Evolutionary conservation across 495 filamentous ascomycete genomes (phyloP).

Genomic region (Aspergillus ostianus): DNA sequence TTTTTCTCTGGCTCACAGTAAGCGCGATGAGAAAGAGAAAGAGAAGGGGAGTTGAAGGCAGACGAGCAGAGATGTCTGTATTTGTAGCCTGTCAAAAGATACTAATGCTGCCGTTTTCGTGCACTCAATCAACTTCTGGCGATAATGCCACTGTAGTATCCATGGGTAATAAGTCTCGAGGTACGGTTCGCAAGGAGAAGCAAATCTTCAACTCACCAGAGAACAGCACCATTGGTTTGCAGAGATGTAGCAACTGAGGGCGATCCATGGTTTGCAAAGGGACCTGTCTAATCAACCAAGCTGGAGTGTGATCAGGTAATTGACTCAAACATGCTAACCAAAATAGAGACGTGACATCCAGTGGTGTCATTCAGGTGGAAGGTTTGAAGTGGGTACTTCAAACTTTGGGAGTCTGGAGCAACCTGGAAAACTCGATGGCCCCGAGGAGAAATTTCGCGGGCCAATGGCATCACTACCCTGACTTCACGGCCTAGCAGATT

Average conservation of each 20-base stretch:
- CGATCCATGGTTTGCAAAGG: slow-evolving; percentile 25
- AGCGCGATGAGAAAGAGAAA: slow-evolving; percentile 12
- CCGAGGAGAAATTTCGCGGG: not conserved
- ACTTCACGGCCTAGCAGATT: not conserved
- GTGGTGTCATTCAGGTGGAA: slow-evolving; percentile 28
- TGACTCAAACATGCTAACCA: not conserved
- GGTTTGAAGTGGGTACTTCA: slow-evolving; percentile 18
- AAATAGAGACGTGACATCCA: slow-evolving; percentile 35
- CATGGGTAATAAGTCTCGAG: slow-evolving; percentile 12
- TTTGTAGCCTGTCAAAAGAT: slow-evolving; percentile 34
- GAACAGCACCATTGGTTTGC: not conserved
- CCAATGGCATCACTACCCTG: slow-evolving; percentile 13
- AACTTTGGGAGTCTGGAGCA: slow-evolving; percentile 2
- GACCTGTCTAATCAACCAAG: slow-evolving; percentile 19
- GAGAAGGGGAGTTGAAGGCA: not conserved
- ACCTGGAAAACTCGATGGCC: not conserved
- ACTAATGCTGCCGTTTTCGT: slow-evolving; percentile 18
- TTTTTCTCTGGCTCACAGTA: slow-evolving; percentile 14
- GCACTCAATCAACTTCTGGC: slow-evolving; percentile 6
- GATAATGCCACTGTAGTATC: slow-evolving; percentile 35
- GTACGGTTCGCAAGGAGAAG: slow-evolving; percentile 21
- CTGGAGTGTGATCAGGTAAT: slow-evolving; percentile 4
- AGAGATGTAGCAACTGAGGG: not conserved
- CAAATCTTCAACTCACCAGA: slow-evolving; percentile 6
- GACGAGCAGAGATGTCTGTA: slow-evolving; percentile 1